Evolutionary conservation across 2,329 filamentous ascomycete genomes (phyloP), one percentile per base, ranked within the genome.

Genomic region (Mycosphaerella sp.): DNA sequence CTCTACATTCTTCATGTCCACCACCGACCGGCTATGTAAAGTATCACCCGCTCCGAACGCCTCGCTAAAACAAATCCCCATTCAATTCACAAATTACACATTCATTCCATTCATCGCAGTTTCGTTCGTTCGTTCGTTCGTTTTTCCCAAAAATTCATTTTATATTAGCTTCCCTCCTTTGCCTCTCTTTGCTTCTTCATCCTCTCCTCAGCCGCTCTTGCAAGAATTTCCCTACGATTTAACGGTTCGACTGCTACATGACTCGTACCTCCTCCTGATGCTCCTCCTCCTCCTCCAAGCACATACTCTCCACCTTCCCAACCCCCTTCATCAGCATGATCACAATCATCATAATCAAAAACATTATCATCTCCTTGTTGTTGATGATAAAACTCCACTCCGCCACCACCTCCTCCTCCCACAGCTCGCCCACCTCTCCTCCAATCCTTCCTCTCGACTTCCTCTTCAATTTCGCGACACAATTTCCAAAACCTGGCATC

Each of bases 401-500:
- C 71, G 2, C 74, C n/a, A n/a, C n/a, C n/a, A n/a, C n/a, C n/a
- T n/a, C n/a, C n/a, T n/a, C n/a, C n/a, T n/a, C n/a, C 82, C 2
- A 91, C 69, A 4, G 76, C 80, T 46, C 77, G 73, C 0, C 90
- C 90, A 0, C 83, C 82, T 18, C 77, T 77, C 63, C 77, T 84
- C 84, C 87, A 95, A 72, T 96, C 89, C 13, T 80, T 86, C 43
- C 73, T 74, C 51, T 86, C 84, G 2, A 96, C 91, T 73, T 96
- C 91, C 44, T 78, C 77, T 74, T 97, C 90, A 63, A 96, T 94
- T 73, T 85, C 79, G 60, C 83, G 84, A 59, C 87, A 95, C 62
- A 98, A 69, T 47, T 89, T 80, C 91, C 93, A 97, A 65, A 98
- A 98, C 41, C 86, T 73, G 14, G 81, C 75, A 69, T 97, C 89